Conservation (phyloP, 257 asterid genomes). For the Jacaranda mimosifolia region DNA sequence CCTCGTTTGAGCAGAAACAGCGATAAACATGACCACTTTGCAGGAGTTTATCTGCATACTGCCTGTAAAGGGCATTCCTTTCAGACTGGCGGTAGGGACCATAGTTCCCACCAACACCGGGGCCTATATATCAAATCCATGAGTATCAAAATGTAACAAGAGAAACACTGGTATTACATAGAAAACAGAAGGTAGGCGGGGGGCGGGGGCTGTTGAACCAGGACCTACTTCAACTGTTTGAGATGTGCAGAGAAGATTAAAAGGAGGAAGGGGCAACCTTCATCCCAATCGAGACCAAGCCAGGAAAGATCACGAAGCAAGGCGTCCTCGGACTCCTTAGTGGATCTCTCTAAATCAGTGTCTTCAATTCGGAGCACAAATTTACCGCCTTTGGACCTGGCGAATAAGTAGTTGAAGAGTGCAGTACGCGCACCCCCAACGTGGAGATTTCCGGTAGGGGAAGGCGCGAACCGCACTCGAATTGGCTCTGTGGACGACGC, state of each 20-base stretch:
- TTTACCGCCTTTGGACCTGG: constrained; percentile 90
- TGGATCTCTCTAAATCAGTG: constrained; percentile 92
- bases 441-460: constrained; percentile 98
- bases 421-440: constrained; percentile 99
- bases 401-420: constrained; percentile 89
- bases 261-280: constrained; percentile 55
- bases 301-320: constrained; percentile 91
- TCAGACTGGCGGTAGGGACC: constrained; percentile 98
- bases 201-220: not conserved
- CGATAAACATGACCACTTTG: constrained; percentile 86
- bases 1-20: constrained; percentile 94
- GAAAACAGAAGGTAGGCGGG: not conserved
- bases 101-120: constrained; percentile 80
- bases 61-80: constrained; percentile 86
- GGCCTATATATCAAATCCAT: constrained; percentile 61
- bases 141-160: not conserved
- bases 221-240: not conserved
- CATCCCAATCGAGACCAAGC: constrained; percentile 97
- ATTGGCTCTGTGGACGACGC: constrained; percentile 40
- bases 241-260: not conserved
- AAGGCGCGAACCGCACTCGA: constrained; percentile 96
- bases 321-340: constrained; percentile 95
- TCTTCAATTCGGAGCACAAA: constrained; percentile 94
- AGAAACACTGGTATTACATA: not conserved
- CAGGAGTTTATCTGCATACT: constrained; percentile 81